Percentiles rank a stretch among this genome's conserved stretches.
These are phyloP conservation scores for Bipolaris bicolor DNA, from an alignment of 2,329 filamentous ascomycete species.

Conservation along the genomic window DNA sequence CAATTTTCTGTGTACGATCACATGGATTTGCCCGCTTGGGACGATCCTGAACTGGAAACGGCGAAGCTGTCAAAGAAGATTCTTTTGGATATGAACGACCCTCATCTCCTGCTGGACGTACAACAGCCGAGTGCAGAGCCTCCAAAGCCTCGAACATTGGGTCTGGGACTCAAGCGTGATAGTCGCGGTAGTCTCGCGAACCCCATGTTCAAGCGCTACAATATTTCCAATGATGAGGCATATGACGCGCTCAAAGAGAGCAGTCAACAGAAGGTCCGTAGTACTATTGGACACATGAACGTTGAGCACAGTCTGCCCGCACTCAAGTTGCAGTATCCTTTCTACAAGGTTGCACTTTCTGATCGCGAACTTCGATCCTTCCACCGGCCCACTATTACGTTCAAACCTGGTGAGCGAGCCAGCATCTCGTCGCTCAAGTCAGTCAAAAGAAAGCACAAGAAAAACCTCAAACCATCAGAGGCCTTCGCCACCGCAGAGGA, in stretches of 20 bases:
- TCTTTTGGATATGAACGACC: constrained; percentile 85
- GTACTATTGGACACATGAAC: constrained; percentile 87
- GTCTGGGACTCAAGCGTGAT: constrained; percentile 67
- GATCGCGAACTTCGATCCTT: constrained; percentile 77
- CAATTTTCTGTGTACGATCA: constrained; percentile 47
- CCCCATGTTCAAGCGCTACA: constrained; percentile 82
- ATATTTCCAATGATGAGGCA: constrained; percentile 93
- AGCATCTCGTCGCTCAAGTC: constrained; percentile 72
- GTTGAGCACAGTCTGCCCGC: constrained; percentile 95
- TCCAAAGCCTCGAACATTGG: constrained; percentile 60
- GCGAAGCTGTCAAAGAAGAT: constrained; percentile 77
- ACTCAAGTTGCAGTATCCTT: constrained; percentile 89
- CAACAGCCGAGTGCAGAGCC: constrained; percentile 67
- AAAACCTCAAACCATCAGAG: constrained; percentile 77
- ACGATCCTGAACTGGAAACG: constrained; percentile 78
- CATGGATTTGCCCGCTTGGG: constrained; percentile 66
- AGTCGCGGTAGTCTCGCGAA: constrained; percentile 72
- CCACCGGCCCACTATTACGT: constrained; percentile 79
- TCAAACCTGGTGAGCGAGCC: constrained; percentile 72
- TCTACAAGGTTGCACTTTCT: constrained; percentile 86
- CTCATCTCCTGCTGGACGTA: constrained; percentile 82
- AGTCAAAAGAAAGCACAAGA: constrained; percentile 79
- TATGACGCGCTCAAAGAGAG: constrained; percentile 97
- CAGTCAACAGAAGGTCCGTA: constrained; percentile 93
- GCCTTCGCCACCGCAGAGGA: constrained; percentile 82